phyloP scores from a whole-genome alignment of 352 stramenopile species.

The Globisporangium recalcitrans region DNA sequence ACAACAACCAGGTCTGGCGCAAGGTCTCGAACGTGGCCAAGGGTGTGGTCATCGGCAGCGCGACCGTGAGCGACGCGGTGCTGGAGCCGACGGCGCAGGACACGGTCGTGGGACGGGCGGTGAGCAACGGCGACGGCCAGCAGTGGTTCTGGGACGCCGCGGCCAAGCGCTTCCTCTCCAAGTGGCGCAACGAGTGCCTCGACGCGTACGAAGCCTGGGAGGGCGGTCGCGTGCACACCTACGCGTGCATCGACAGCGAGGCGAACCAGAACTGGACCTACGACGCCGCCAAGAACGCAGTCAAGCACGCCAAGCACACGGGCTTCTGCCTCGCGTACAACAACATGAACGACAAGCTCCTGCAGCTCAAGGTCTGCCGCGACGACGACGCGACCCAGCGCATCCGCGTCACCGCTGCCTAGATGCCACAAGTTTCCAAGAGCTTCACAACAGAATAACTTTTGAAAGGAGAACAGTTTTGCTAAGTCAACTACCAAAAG shows the following conservation, averaged over 20 bases:
- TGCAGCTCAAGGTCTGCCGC: conserved; percentile 49
- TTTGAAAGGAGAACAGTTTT: background rate
- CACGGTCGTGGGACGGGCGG: conserved; percentile 22
- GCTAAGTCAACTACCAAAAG: background rate
- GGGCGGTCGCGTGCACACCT: conserved; percentile 54
- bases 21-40: conserved; percentile 26
- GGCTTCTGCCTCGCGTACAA: conserved; percentile 51
- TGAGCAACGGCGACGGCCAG: conserved; percentile 20
- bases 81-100: conserved; percentile 30
- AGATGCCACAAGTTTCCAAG: background rate
- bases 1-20: conserved; percentile 59
- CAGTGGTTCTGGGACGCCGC: conserved; percentile 49
- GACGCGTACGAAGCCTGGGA: conserved; percentile 55
- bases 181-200: conserved; percentile 46
- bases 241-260: conserved; percentile 42
- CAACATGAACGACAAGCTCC: conserved; percentile 33
- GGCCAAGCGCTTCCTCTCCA: conserved; percentile 33
- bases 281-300: conserved; percentile 28
- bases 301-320: conserved; percentile 45
- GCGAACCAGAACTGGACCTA: conserved; percentile 62
- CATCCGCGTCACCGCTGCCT: conserved; percentile 25
- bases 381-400: conserved; percentile 35
- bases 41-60: conserved; percentile 28
- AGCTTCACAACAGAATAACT: background rate
- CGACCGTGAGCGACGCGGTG: conserved; percentile 19